phyloP scores from a whole-genome alignment of 1,139 yeast genomes.

The Zhuliangozyma blackwelliae region DNA sequence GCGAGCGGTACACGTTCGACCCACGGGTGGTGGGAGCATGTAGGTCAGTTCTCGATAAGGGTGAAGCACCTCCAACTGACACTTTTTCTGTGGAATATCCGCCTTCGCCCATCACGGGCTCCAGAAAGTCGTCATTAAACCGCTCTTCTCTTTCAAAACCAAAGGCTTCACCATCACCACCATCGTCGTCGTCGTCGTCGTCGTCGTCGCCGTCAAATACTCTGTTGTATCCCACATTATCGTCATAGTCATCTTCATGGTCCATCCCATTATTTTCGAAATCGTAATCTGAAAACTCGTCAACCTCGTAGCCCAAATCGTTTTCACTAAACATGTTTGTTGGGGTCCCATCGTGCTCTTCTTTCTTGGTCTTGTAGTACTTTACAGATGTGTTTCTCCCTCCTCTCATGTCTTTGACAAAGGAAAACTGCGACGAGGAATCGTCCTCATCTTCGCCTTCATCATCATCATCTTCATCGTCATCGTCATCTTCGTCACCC shows the following conservation, averaged over 20 bases:
- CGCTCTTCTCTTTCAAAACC: background rate
- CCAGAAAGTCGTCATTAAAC: no score
- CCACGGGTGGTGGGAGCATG: no score
- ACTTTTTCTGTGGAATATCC: no score
- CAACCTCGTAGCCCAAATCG: slow-evolving; percentile 34
- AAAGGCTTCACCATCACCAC: background rate
- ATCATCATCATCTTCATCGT: slow-evolving; percentile 12
- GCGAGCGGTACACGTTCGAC: no score
- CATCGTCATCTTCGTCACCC: slow-evolving; percentile 2
- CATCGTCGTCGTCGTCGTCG: slow-evolving; percentile 2
- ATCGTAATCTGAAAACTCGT: slow-evolving; percentile 39
- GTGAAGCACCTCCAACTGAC: no score
- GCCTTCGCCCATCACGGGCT: no score
- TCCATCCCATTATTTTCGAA: slow-evolving; percentile 48
- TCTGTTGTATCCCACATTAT: slow-evolving; percentile 40
- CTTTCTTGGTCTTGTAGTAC: slow-evolving; percentile 45
- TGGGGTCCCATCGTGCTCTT: background rate
- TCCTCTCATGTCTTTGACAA: slow-evolving; percentile 49
- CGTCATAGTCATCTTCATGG: slow-evolving; percentile 42
- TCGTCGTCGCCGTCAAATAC: slow-evolving; percentile 17
- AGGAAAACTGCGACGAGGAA: slow-evolving; percentile 51
- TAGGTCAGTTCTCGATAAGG: no score
- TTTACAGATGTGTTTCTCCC: slow-evolving; percentile 63
- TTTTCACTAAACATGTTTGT: slow-evolving; percentile 22
- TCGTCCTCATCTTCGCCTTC: slow-evolving; percentile 24